A percentile compares a stretch with the other conserved stretches of the same genome.
Conservation (phyloP, 306 rosid genomes). For the Citrullus mucosospermus region DNA sequence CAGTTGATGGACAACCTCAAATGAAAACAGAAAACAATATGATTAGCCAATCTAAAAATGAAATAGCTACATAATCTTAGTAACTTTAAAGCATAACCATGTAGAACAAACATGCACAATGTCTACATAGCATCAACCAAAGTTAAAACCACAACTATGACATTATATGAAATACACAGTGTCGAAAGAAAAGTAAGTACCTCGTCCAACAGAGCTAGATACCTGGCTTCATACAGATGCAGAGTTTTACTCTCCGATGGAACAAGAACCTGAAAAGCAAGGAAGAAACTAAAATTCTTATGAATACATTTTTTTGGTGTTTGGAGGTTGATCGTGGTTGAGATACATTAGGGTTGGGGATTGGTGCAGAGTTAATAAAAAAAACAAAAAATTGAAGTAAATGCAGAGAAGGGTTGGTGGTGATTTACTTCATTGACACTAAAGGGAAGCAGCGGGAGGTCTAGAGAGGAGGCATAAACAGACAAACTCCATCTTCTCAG, state of each 20-base stretch:
- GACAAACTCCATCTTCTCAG: slow-evolving; percentile 13
- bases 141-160: neutral
- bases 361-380: neutral
- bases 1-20: neutral
- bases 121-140: neutral
- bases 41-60: neutral
- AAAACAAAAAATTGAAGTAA: neutral
- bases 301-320: neutral
- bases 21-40: neutral
- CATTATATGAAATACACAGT: neutral
- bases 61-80: neutral
- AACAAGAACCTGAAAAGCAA: slow-evolving; percentile 22
- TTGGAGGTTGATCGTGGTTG: too few relatives aligned
- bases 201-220: slow-evolving; percentile 32
- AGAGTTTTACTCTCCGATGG: slow-evolving; percentile 33
- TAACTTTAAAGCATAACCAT: neutral
- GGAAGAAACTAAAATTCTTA: neutral
- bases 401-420: neutral
- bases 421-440: slow-evolving; percentile 14
- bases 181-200: slow-evolving; percentile 1
- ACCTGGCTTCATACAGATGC: slow-evolving; percentile 41
- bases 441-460: slow-evolving; percentile 41
- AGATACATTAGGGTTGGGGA: neutral
- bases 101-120: neutral
- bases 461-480: slow-evolving; percentile 13